These are phyloP conservation scores for Thalassiosira livingstoniorum DNA, from an alignment of 352 stramenopile species.

Conservation along the genomic window DNA sequence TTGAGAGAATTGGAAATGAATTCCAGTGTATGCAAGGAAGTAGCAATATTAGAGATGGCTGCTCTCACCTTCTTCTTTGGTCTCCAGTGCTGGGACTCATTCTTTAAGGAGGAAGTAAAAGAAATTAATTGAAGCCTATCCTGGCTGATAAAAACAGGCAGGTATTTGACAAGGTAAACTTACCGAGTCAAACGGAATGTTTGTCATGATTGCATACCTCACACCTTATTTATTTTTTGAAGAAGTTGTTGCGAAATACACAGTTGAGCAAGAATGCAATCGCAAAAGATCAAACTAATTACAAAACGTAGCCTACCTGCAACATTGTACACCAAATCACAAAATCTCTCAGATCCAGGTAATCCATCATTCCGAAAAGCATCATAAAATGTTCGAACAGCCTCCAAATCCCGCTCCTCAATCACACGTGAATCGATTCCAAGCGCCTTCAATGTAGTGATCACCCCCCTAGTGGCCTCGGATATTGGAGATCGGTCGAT, in stretches of 20 bases:
- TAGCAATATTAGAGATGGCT: background rate
- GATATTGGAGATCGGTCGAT: slow-evolving; percentile 89
- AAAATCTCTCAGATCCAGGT: slow-evolving; percentile 86
- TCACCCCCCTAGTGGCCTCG: slow-evolving; percentile 90
- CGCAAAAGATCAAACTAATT: too few relatives aligned
- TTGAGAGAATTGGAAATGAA: background rate
- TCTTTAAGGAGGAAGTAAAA: slow-evolving; percentile 15
- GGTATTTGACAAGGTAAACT: slow-evolving; percentile 3
- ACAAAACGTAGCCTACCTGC: too few relatives aligned
- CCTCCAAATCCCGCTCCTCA: slow-evolving; percentile 86
- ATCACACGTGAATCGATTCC: slow-evolving; percentile 86
- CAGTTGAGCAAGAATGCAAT: too few relatives aligned
- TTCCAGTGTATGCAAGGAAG: background rate
- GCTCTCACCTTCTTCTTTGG: slow-evolving; percentile 56
- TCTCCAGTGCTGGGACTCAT: slow-evolving; percentile 72
- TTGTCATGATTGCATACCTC: slow-evolving; percentile 94
- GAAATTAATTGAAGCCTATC: background rate
- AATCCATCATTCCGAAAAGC: slow-evolving; percentile 86
- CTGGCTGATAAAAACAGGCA: background rate
- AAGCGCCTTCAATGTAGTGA: slow-evolving; percentile 89
- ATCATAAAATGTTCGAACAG: slow-evolving; percentile 87
- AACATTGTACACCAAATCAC: slow-evolving; percentile 82
- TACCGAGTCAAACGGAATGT: slow-evolving; percentile 90
- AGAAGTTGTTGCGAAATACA: too few relatives aligned
- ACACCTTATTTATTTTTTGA: too few relatives aligned